Evolutionary conservation across 805 yeast genomes (phyloP), one percentile per base, ranked within the genome.

Genomic region (Ogataea corticis): DNA sequence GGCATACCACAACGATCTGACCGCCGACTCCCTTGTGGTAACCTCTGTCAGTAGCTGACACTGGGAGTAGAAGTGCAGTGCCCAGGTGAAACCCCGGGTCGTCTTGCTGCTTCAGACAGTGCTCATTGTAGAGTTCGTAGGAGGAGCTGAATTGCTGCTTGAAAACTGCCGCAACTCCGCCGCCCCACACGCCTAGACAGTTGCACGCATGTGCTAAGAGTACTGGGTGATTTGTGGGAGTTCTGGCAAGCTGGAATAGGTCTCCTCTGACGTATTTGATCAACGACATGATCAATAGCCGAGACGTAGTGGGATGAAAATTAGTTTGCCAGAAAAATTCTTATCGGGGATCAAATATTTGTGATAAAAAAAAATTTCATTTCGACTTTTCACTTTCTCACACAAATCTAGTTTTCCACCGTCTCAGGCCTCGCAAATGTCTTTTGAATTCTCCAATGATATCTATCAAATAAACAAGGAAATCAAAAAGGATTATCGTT

Each of bases 151-250:
- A 87, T 37, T 68, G 62, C 14, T 54, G 43, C 18, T 72, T 76
- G 56, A 88, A 79, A 19, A 66, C 76, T 3, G 70, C 70, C 0
- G 96, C 96, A 2, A 88, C 77, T 0, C 96, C 96, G 3, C 87
- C 92, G 3, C 94, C 94, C 96, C 96, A 88, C 1, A 71, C 57
- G 0, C 96, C 96, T 19, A 72, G 69, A 31, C 89, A 81, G 59
- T 88, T 88, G 58, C 96, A 88, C 0, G 96, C 81, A 60, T 88
- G 96, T 1, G 85, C 85, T 4, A 87, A 61, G 2, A 85, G 68
- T 0, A 81, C 59, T 1, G 75, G 71, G 1, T 19, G 15, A 4
- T 54, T 47, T 0, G 62, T 52, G 0, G 66, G 39, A 1, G 16
- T 30, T 16, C 51, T 62, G 61, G 60, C 63, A 29, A 63, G 31